A percentile compares a stretch with the other conserved stretches of the same genome.
Evolutionary conservation across 306 rosid genomes (phyloP).

Genomic region (Vicia villosa): DNA sequence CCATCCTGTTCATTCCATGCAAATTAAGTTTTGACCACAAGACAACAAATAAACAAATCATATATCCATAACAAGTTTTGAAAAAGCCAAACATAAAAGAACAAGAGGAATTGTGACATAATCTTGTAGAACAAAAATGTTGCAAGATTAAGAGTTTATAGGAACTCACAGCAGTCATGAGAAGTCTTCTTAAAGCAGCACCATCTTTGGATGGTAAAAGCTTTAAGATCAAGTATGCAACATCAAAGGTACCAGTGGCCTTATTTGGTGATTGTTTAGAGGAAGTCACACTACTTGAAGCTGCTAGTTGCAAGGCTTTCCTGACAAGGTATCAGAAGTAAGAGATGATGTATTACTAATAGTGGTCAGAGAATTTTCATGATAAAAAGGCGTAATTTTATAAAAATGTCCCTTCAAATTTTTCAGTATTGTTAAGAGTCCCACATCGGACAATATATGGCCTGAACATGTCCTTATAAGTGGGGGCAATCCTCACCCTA

Average conservation of each 20-base stretch:
- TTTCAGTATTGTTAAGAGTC: too few species aligned
- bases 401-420: background rate
- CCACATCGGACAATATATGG: too few species aligned
- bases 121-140: slow-evolving; percentile 23
- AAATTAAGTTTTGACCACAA: slow-evolving; percentile 31
- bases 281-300: slow-evolving; percentile 52
- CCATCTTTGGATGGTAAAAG: slow-evolving; percentile 87
- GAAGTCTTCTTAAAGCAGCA: slow-evolving; percentile 82
- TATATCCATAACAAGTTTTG: background rate
- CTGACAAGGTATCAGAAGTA: slow-evolving; percentile 51
- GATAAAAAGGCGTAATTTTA: background rate
- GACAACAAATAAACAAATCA: slow-evolving; percentile 21
- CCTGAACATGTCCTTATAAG: too few species aligned
- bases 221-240: slow-evolving; percentile 71
- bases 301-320: slow-evolving; percentile 65
- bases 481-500: too few species aligned
- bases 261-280: slow-evolving; percentile 39
- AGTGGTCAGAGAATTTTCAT: background rate
- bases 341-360: slow-evolving; percentile 1
- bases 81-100: background rate
- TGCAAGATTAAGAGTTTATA: slow-evolving; percentile 7
- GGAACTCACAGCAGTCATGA: slow-evolving; percentile 91
- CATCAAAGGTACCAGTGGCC: slow-evolving; percentile 48
- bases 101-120: slow-evolving; percentile 16
- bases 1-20: slow-evolving; percentile 67